Evolutionary conservation across 1,284 basidiomycete genomes (phyloP), one percentile per base, ranked within the genome.

Genomic region (Malassezia dermatis): DNA sequence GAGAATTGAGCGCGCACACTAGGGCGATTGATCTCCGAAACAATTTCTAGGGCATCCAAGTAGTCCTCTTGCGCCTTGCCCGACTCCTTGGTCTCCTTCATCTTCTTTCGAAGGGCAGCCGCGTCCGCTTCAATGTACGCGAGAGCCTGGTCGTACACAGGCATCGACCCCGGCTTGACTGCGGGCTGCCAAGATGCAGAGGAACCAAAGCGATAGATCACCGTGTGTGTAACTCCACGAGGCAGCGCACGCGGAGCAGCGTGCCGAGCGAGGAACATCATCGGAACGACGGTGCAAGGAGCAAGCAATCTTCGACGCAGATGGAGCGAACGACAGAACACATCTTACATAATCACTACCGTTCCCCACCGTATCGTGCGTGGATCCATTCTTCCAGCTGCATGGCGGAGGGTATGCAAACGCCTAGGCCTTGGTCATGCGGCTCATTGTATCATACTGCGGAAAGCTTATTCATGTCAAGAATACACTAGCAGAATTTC

Each of bases 101-200:
- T 78, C 69, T 85, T 82, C 8, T 69, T 65, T 44, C 78, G 76
- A 35, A 82, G 68, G 8, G 53, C 57, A 13, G 54, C 62, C 49
- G 44, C 77, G 75, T 75, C 82, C 6, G 72, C 64, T 30, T 77
- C 77, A 59, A 93, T 81, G 61, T 83, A 78, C 57, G 80, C 78
- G 42, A 91, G 75, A 2, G 88, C 87, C 59, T 85, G 80, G 76
- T 93, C 89, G 64, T 88, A 91, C 8, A 84, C 87, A 1, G 86
- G 85, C 26, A 89, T 76, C 7, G 82, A 78, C 7, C 87, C 87
- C 17, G 76, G 75, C 19, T 79, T 78, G 8, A 91, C 73, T 0
- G 86, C 83, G 8, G 63, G 69, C 39, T 61, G 57, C 71, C 71
- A 73, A 10, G 58, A 5, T 1, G 62, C 47, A n/a, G 53, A 35